Percentiles rank a stretch among this genome's conserved stretches.
These are phyloP conservation scores for Galerina marginata DNA, from an alignment of 768 basidiomycete genomes.

Conservation along the genomic window DNA sequence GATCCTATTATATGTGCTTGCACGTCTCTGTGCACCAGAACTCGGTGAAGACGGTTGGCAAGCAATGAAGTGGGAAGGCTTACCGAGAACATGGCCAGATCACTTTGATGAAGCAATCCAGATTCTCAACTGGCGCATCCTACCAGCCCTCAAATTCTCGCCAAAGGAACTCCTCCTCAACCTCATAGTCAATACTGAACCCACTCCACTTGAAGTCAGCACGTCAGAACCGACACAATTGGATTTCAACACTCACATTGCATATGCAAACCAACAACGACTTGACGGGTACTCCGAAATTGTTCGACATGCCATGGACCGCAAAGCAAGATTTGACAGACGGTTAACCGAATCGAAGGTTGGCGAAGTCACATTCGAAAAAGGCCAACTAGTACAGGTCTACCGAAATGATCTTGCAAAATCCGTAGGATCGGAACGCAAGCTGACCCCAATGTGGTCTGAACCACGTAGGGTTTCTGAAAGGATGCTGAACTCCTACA, in stretches of 20 bases:
- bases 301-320: slow-evolving; percentile 19
- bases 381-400: slow-evolving; percentile 16
- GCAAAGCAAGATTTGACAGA: neutral
- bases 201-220: no score
- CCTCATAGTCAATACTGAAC: slow-evolving; percentile 32
- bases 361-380: slow-evolving; percentile 4
- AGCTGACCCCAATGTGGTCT: slow-evolving; percentile 20
- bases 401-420: slow-evolving; percentile 19
- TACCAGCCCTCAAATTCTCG: slow-evolving; percentile 31
- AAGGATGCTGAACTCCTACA: slow-evolving; percentile 19
- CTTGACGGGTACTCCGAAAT: slow-evolving; percentile 32
- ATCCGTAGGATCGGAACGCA: slow-evolving; percentile 15
- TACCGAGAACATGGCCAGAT: slow-evolving; percentile 36
- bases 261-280: slow-evolving; percentile 34
- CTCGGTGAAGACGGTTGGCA: slow-evolving; percentile 31
- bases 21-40: slow-evolving; percentile 38
- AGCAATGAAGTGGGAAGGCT: slow-evolving; percentile 4
- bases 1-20: slow-evolving; percentile 31
- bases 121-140: slow-evolving; percentile 27
- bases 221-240: neutral
- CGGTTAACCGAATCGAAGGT: slow-evolving; percentile 1
- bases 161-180: slow-evolving; percentile 39
- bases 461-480: slow-evolving; percentile 13
- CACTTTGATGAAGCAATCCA: slow-evolving; percentile 34
- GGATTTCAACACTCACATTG: slow-evolving; percentile 28